Conservation (phyloP, 2,329 filamentous ascomycete species). For the Penicillium sp. region DNA sequence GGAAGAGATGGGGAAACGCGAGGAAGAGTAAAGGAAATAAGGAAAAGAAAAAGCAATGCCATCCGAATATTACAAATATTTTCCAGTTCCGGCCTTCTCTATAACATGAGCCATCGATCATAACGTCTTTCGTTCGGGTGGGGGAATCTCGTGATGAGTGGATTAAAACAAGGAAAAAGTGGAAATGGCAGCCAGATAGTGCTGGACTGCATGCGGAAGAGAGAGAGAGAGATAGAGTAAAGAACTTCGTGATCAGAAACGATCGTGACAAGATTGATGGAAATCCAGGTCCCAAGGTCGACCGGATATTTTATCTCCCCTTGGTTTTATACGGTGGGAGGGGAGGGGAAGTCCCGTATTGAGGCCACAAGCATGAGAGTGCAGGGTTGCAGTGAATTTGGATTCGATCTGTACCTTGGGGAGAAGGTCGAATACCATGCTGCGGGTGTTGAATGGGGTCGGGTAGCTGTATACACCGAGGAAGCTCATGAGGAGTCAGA, state of each 20-base stretch:
- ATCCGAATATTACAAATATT: constrained; percentile 28
- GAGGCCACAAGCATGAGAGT: constrained; percentile 13
- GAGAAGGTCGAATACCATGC: background rate
- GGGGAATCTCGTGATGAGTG: constrained; percentile 29
- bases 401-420: constrained; percentile 1
- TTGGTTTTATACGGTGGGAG: background rate
- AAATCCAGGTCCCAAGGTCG: constrained; percentile 2
- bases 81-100: constrained; percentile 36
- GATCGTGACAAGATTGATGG: constrained; percentile 18
- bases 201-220: constrained; percentile 17
- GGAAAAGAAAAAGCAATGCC: constrained; percentile 22
- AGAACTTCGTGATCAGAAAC: constrained; percentile 18
- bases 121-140: constrained; percentile 39
- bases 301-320: constrained; percentile 3
- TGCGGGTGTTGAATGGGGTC: constrained; percentile 5
- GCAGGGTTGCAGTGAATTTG: background rate
- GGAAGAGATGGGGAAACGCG: constrained; percentile 13
- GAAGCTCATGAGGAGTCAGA: constrained; percentile 17
- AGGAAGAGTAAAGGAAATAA: constrained; percentile 15
- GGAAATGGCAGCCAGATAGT: constrained; percentile 9
- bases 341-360: background rate
- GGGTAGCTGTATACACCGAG: constrained; percentile 10
- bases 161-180: constrained; percentile 20
- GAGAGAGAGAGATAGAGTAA: constrained; percentile 2
- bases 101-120: constrained; percentile 45